Evolutionary conservation across 208 protist species (phyloP).

Genomic region (Naegleria gruberi): DNA sequence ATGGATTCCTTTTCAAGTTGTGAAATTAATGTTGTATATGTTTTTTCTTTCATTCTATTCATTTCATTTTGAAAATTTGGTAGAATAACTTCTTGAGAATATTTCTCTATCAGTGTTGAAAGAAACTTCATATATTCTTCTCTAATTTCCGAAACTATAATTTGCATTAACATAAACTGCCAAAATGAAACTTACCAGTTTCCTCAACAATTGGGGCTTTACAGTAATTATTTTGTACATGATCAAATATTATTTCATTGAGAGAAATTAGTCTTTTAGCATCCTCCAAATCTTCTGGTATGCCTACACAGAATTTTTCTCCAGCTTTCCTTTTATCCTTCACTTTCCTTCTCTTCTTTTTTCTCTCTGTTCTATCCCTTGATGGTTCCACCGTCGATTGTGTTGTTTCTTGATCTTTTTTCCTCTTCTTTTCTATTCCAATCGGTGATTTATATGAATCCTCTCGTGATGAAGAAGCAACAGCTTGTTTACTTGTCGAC

Average conservation of each 20-base stretch:
- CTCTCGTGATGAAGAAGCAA: too few relatives aligned
- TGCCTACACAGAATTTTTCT: not conserved
- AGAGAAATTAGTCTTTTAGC: not conserved
- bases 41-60: not conserved
- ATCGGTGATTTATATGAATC: not conserved
- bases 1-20: not conserved
- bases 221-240: not conserved
- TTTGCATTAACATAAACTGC: too few relatives aligned
- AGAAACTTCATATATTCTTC: not conserved
- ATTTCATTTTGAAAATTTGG: not conserved
- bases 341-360: not conserved
- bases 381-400: too few relatives aligned
- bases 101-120: not conserved
- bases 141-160: not conserved
- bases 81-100: not conserved
- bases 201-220: not conserved
- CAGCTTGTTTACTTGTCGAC: not conserved
- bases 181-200: not conserved
- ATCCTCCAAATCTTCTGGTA: not conserved
- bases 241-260: not conserved
- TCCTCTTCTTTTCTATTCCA: not conserved
- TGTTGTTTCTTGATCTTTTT: not conserved
- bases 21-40: not conserved
- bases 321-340: not conserved
- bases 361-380: not conserved